Evolutionary conservation across 805 yeast species (phyloP), one percentile per base, ranked within the genome.

Genomic region (Kluyveromyces starmeri): DNA sequence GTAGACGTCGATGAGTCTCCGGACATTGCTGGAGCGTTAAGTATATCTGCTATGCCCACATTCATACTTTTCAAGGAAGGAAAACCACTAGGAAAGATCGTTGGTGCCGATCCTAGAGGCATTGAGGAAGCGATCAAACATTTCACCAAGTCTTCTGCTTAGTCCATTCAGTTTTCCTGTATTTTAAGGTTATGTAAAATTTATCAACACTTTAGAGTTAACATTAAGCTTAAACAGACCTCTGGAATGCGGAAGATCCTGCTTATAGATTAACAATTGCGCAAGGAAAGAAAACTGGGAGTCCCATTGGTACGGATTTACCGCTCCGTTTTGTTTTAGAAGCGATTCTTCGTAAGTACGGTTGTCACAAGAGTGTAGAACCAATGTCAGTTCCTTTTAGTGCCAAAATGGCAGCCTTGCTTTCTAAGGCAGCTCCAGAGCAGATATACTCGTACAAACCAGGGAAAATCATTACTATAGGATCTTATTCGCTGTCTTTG

Each of bases 11-110:
- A 81, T 52, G 63, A 67, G 25, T 68, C 70, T 19, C 62, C 59
- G 12, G 83, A 75, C 26, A 59, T 79, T 34, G 83, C 86, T 7
- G 59, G 53, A 37, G 75, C 71, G 39, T 73, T 73, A 49, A 78
- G 73, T 8, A 64, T 81, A 33, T 62, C 73, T 16, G 85, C 89
- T 23, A 78, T 81, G 86, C 92, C 92, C 29, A 82, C 89, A 2
- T 75, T 78, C 40, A 48, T 78, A 15, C 58, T 77, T 20, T 72
- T 73, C 56, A 73, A 77, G 51, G 64, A 74, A 32, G 84, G 84
- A 16, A 68, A 71, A 35, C 59, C 70, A 30, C 53, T 73, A 4
- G 75, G 69, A 13, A 71, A 70, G 32, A 61, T 80, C 21, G 70
- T 80, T 16, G 92, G 92, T 25, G 89, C 88, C 12, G 56, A 62